phyloP scores from a whole-genome alignment of 345 rosid species.

The Luvunga scandens region DNA sequence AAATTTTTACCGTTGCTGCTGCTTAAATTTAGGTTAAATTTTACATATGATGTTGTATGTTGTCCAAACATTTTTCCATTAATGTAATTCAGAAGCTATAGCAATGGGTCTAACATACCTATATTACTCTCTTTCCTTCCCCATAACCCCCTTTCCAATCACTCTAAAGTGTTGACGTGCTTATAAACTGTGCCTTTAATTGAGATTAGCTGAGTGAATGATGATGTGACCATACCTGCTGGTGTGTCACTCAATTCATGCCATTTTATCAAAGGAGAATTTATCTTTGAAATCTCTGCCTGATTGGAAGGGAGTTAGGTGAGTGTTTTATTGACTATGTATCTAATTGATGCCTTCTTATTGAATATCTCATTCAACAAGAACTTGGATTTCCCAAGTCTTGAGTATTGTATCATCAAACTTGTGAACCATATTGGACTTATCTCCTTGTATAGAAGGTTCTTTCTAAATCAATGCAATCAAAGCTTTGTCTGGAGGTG shows the following conservation, averaged over 20 bases:
- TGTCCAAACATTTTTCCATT: neutral
- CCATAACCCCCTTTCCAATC: neutral
- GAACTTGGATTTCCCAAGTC: neutral
- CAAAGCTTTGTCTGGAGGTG: neutral
- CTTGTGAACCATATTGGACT: neutral
- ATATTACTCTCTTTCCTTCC: neutral
- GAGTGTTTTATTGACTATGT: neutral
- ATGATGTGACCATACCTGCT: neutral
- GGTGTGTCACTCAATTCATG: neutral
- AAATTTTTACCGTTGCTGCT: neutral
- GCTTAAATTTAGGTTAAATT: neutral
- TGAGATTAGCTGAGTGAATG: neutral
- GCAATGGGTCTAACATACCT: neutral
- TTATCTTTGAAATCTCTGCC: neutral
- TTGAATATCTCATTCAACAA: neutral
- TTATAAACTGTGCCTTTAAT: neutral
- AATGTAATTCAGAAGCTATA: neutral
- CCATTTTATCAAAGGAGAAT: neutral
- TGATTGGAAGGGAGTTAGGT: neutral
- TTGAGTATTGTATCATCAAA: no score
- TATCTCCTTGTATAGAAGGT: neutral
- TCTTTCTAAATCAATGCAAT: neutral
- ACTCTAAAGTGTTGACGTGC: conserved; percentile 2
- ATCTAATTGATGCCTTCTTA: neutral
- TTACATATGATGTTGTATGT: neutral